A percentile compares a stretch with the other conserved stretches of the same genome.
Conservation (phyloP, 2,329 filamentous ascomycete genomes). For the Monilinia fructigena region DNA sequence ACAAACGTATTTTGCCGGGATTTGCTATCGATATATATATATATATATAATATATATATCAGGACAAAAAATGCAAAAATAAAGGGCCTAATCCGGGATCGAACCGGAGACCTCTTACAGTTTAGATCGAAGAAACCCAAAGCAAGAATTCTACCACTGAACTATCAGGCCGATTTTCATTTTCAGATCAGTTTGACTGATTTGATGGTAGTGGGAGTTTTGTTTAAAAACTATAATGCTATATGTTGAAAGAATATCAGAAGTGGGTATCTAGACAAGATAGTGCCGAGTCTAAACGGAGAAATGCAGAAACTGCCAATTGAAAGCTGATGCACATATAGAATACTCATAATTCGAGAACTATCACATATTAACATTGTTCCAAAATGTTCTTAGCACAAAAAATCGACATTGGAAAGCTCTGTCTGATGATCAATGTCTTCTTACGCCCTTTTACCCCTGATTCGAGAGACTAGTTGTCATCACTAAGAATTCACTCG, state of each 20-base stretch:
- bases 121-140: neutral
- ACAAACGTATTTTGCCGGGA: too few species aligned
- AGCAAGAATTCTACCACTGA: constrained; percentile 19
- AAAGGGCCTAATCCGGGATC: constrained; percentile 14
- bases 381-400: neutral
- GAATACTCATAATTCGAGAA: neutral
- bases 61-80: neutral
- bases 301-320: neutral
- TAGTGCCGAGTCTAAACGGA: too few species aligned
- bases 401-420: neutral
- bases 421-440: neutral
- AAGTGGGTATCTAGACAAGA: neutral
- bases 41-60: too few species aligned
- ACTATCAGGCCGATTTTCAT: neutral
- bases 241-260: neutral
- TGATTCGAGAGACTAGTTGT: neutral
- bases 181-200: neutral
- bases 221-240: neutral
- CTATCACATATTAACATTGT: neutral
- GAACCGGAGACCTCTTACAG: constrained; percentile 19
- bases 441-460: constrained; percentile 10
- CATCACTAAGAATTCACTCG: neutral
- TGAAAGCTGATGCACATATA: too few species aligned
- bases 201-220: fast-evolving
- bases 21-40: too few species aligned